Percentiles rank a stretch among this genome's conserved stretches.
Evolutionary conservation across 768 basidiomycete species (phyloP).

Genomic region (Inosperma sp.): DNA sequence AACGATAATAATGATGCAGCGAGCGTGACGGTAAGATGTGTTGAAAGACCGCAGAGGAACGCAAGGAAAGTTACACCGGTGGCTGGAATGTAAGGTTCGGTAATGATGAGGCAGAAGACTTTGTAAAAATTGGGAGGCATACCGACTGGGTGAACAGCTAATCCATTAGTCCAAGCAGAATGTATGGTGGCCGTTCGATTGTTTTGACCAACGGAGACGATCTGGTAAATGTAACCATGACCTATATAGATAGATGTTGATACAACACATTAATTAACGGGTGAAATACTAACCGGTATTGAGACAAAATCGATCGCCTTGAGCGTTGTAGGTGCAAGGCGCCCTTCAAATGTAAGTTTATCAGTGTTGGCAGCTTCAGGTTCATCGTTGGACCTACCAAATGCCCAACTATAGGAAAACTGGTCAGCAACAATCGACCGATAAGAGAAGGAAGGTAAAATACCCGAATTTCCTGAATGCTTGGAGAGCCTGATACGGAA

Average conservation of each 20-base stretch:
- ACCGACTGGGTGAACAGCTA: conserved; percentile 76
- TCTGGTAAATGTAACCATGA: conserved; percentile 50
- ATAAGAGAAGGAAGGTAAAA: conserved; percentile 24
- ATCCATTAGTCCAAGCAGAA: conserved; percentile 65
- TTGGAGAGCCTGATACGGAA: conserved; percentile 14
- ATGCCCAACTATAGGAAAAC: conserved; percentile 53
- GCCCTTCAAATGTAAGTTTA: conserved; percentile 40
- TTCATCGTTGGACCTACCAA: conserved; percentile 43
- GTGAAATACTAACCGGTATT: conserved; percentile 35
- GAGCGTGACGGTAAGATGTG: conserved; percentile 52
- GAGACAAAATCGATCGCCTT: conserved; percentile 46
- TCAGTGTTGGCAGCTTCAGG: neutral
- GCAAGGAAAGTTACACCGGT: conserved; percentile 60
- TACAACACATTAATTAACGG: neutral
- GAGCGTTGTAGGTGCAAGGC: conserved; percentile 48
- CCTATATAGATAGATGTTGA: conserved; percentile 30
- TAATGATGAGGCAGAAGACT: neutral
- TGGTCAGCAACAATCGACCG: neutral
- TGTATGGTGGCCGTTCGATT: conserved; percentile 41
- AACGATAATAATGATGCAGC: conserved; percentile 64
- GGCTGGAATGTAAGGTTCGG: conserved; percentile 28
- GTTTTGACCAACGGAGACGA: conserved; percentile 32
- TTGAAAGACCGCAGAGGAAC: conserved; percentile 55
- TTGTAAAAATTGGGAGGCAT: conserved; percentile 21
- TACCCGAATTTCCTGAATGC: conserved; percentile 50